phyloP scores from a whole-genome alignment of 768 basidiomycete genomes.

The Chlorophyllum brunneum region DNA sequence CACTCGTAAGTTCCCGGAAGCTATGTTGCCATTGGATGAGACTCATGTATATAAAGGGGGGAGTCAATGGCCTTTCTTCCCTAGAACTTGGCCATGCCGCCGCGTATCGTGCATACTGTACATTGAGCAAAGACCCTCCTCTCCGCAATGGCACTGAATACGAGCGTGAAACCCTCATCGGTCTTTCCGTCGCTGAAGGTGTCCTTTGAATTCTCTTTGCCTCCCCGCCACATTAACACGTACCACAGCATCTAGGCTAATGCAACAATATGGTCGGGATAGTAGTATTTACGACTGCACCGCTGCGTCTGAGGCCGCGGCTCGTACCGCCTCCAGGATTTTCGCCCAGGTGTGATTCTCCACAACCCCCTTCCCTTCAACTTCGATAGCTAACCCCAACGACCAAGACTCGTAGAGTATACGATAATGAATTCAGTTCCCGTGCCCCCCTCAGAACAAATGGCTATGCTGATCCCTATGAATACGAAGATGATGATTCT shows the following conservation, averaged over 20 bases:
- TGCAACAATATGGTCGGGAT: slow-evolving; percentile 44
- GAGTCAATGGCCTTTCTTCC: slow-evolving; percentile 47
- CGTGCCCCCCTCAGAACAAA: slow-evolving; percentile 22
- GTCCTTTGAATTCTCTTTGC: slow-evolving; percentile 2
- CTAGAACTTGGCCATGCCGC: slow-evolving; percentile 71
- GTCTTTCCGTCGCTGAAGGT: slow-evolving; percentile 74
- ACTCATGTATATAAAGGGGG: slow-evolving; percentile 23
- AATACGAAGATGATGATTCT: slow-evolving; percentile 4
- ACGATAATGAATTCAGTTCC: slow-evolving; percentile 33
- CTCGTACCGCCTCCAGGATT: slow-evolving; percentile 59
- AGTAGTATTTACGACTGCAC: slow-evolving; percentile 43
- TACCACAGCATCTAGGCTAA: slow-evolving; percentile 48
- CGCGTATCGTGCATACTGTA: slow-evolving; percentile 72
- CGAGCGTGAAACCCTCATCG: slow-evolving; percentile 64
- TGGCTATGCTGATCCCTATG: slow-evolving; percentile 1
- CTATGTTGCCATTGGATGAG: slow-evolving; percentile 3
- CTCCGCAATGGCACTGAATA: slow-evolving; percentile 53
- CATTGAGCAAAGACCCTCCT: slow-evolving; percentile 58
- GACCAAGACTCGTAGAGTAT: slow-evolving; percentile 29
- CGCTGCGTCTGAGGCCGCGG: slow-evolving; percentile 60
- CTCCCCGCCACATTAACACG: slow-evolving; percentile 3
- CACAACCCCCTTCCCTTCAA: background rate
- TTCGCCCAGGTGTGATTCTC: slow-evolving; percentile 44
- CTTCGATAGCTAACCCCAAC: slow-evolving; percentile 1
- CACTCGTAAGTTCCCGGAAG: slow-evolving; percentile 36